Evolutionary conservation across 2,329 filamentous ascomycete genomes (phyloP).

Genomic region (Onygenales sp.): DNA sequence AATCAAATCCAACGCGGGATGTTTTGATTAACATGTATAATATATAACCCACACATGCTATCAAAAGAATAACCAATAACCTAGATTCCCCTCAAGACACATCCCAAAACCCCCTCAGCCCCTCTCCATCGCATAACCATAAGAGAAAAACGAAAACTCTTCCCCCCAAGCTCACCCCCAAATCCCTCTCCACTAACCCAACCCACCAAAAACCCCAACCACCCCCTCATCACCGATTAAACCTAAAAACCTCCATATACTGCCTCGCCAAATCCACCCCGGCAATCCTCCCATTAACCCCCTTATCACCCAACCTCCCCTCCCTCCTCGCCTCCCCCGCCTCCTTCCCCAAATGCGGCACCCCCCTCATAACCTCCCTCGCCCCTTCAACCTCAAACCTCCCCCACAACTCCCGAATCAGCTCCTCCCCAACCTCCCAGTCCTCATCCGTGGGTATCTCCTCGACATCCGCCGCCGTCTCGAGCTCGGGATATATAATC

Average conservation of each 20-base stretch:
- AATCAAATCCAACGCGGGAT: neutral
- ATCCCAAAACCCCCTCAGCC: neutral
- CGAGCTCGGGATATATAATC: neutral
- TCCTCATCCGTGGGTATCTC: constrained; percentile 22
- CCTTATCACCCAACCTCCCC: constrained; percentile 7
- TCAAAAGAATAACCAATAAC: neutral
- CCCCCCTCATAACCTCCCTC: constrained; percentile 28
- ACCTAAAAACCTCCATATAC: constrained; percentile 37
- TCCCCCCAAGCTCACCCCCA: too few species aligned
- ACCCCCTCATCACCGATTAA: constrained; percentile 24
- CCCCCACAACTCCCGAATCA: constrained; percentile 35
- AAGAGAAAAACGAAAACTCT: neutral
- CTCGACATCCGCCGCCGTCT: neutral
- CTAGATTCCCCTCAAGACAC: neutral
- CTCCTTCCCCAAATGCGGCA: constrained; percentile 32
- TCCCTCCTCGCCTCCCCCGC: constrained; percentile 18
- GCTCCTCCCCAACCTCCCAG: constrained; percentile 25
- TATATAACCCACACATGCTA: neutral
- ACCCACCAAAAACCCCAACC: neutral
- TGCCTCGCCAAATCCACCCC: constrained; percentile 34
- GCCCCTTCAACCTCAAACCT: constrained; percentile 27
- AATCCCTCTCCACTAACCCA: neutral
- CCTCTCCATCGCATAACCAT: neutral
- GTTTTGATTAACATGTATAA: too few species aligned
- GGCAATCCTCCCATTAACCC: constrained; percentile 14